These are phyloP conservation scores for Zymoseptoria tritici DNA, from an alignment of 2,329 filamentous ascomycete species.

Conservation along the genomic window DNA sequence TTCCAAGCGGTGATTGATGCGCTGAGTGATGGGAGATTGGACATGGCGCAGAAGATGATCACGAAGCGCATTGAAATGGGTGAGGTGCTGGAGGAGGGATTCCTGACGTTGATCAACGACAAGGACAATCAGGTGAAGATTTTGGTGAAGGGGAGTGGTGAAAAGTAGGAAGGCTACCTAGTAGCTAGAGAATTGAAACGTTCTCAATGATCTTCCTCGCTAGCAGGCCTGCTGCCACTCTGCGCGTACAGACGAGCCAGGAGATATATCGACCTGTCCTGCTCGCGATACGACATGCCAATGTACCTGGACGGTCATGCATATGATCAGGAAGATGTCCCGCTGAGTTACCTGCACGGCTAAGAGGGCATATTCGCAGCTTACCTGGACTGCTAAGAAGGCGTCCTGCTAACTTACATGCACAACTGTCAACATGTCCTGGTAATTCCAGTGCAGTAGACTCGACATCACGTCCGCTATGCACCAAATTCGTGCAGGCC, in stretches of 20 bases:
- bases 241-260: no score
- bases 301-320: background rate
- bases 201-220: background rate
- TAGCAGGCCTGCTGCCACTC: background rate
- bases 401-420: background rate
- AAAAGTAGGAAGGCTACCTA: conserved; percentile 2
- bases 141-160: conserved; percentile 31
- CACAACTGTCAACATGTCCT: background rate
- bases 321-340: no score
- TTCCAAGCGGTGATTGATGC: conserved; percentile 45
- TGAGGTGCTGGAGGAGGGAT: conserved; percentile 42
- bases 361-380: no score
- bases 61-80: conserved; percentile 41
- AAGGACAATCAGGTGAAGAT: conserved; percentile 46
- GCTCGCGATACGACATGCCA: background rate
- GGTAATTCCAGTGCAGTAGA: no score
- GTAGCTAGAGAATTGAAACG: background rate
- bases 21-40: conserved; percentile 34
- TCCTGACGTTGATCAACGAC: conserved; percentile 41
- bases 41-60: conserved; percentile 41
- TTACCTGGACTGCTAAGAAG: no score
- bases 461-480: background rate
- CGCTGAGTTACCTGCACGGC: background rate
- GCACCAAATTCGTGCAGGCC: no score
- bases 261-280: background rate